phyloP scores from a whole-genome alignment of 352 stramenopile species.

The Phytopythium vexans region DNA sequence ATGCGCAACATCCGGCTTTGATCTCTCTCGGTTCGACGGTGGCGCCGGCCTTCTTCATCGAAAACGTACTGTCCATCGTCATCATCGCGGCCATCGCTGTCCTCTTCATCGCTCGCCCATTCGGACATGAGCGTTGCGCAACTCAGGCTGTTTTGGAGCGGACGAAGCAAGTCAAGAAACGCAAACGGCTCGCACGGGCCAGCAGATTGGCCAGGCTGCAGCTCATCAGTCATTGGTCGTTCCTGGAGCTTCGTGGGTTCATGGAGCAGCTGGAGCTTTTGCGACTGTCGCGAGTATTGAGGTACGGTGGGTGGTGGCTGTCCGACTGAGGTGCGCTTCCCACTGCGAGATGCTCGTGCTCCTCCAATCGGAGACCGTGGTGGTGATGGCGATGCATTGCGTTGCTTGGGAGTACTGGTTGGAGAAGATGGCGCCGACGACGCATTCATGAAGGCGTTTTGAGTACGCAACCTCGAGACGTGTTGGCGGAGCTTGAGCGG shows the following conservation, averaged over 20 bases:
- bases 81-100: conserved; percentile 2
- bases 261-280: conserved; percentile 31
- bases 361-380: conserved; percentile 2
- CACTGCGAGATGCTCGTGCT: neutral
- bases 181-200: neutral
- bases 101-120: conserved; percentile 33
- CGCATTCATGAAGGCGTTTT: conserved; percentile 23
- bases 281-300: conserved; percentile 34
- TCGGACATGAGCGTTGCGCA: conserved; percentile 29
- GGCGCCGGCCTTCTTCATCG: conserved; percentile 9
- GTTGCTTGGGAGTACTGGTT: conserved; percentile 7
- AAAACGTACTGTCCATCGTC: conserved; percentile 6
- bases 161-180: conserved; percentile 52
- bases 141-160: conserved; percentile 57
- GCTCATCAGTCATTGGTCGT: neutral
- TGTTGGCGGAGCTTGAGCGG: conserved; percentile 53
- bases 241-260: conserved; percentile 12
- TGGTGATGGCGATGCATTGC: conserved; percentile 11
- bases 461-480: conserved; percentile 44
- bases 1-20: conserved; percentile 57
- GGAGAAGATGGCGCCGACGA: conserved; percentile 8
- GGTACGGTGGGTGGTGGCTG: neutral
- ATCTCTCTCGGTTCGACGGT: conserved; percentile 41
- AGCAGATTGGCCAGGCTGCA: too few species aligned
- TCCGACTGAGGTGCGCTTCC: neutral